phyloP scores from a whole-genome alignment of 2,329 filamentous ascomycete genomes.

The Tolypocladium sp. region DNA sequence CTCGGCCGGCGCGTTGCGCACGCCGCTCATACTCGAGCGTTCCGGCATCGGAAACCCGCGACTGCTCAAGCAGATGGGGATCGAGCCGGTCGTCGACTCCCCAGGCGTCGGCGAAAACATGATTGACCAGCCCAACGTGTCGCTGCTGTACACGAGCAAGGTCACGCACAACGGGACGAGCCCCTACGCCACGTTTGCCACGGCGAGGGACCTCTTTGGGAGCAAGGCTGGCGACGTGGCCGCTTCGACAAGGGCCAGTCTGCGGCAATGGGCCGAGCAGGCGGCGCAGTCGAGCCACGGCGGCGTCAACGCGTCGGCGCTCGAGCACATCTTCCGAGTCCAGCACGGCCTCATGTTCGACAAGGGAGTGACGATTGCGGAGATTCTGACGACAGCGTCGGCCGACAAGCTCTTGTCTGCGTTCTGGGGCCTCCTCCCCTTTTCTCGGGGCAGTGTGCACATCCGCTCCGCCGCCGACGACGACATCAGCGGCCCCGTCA shows the following conservation, averaged over 20 bases:
- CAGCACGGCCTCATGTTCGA: constrained; percentile 40
- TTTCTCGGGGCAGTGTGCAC: constrained; percentile 31
- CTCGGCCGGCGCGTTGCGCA: constrained; percentile 39
- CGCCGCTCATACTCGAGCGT: constrained; percentile 41
- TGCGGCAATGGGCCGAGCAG: constrained; percentile 20
- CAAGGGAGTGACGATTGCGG: constrained; percentile 32
- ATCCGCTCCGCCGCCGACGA: constrained; percentile 25
- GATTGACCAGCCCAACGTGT: constrained; percentile 35
- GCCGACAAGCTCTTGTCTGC: constrained; percentile 23
- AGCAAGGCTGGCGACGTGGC: constrained; percentile 11
- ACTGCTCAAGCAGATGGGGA: constrained; percentile 30
- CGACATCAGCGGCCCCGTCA: constrained; percentile 21
- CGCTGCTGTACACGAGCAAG: constrained; percentile 14
- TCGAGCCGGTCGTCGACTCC: constrained; percentile 32
- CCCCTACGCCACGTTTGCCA: constrained; percentile 23
- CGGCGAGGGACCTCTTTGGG: constrained; percentile 24
- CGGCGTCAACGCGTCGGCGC: constrained; percentile 16
- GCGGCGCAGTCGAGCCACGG: constrained; percentile 15
- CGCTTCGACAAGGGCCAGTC: constrained; percentile 11
- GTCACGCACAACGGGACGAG: constrained; percentile 13
- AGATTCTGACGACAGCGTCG: constrained; percentile 29
- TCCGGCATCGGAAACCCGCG: constrained; percentile 41
- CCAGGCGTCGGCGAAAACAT: constrained; percentile 45
- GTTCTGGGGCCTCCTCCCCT: constrained; percentile 27
- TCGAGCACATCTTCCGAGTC: constrained; percentile 30